These are phyloP conservation scores for Candida arabinofermentans DNA, from an alignment of 805 yeast genomes.

Conservation along the genomic window DNA sequence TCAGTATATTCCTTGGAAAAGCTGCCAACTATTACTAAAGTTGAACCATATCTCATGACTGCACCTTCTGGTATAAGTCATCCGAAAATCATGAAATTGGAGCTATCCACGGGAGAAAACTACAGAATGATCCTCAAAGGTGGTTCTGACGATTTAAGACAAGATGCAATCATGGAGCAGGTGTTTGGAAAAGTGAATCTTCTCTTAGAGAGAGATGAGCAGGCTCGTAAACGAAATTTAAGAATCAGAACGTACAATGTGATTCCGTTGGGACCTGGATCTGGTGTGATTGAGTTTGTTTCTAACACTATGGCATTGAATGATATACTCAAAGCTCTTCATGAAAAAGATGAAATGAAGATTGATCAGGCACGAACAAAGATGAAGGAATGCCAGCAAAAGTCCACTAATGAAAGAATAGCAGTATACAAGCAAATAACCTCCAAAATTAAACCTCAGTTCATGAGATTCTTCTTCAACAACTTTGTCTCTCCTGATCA, in stretches of 20 bases:
- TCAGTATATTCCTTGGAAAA: constrained; percentile 35
- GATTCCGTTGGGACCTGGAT: constrained; percentile 79
- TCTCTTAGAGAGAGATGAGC: constrained; percentile 52
- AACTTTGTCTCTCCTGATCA: constrained; percentile 60
- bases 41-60: constrained; percentile 47
- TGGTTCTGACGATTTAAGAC: constrained; percentile 87
- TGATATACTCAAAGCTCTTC: constrained; percentile 65
- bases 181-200: constrained; percentile 84
- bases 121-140: constrained; percentile 71
- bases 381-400: constrained; percentile 58
- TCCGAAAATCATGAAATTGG: constrained; percentile 71
- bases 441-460: constrained; percentile 55
- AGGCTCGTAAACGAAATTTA: constrained; percentile 53
- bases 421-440: constrained; percentile 45
- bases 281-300: constrained; percentile 91
- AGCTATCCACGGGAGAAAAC: constrained; percentile 51
- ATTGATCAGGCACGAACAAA: constrained; percentile 55
- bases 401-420: constrained; percentile 40
- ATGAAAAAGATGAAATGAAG: constrained; percentile 45
- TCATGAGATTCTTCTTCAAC: constrained; percentile 67
- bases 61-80: constrained; percentile 82
- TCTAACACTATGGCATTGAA: constrained; percentile 66
- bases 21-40: constrained; percentile 33
- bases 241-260: constrained; percentile 82
- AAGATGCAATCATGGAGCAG: constrained; percentile 97